Evolutionary conservation across 129 eudicot genomes (phyloP).

Genomic region (Tagetes patula): DNA sequence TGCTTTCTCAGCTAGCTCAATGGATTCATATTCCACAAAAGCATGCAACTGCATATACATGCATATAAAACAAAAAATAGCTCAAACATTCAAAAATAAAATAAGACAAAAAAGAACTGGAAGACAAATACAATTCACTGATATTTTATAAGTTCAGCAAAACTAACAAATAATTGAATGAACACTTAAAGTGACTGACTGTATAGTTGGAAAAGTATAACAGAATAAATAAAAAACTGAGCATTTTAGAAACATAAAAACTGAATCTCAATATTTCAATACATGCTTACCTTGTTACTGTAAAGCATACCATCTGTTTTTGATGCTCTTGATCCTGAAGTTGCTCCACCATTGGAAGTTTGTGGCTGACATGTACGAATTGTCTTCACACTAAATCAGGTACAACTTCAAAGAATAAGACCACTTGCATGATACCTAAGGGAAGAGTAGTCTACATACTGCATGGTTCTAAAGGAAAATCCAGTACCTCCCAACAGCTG

Average conservation of each 20-base stretch:
- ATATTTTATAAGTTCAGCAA: not conserved
- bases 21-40: constrained; percentile 91
- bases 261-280: not conserved
- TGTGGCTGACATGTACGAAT: constrained; percentile 98
- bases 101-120: not conserved
- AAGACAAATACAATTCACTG: not conserved
- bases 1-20: constrained; percentile 90
- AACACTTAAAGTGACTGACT: not conserved
- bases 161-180: not conserved
- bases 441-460: not conserved
- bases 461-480: not conserved
- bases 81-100: constrained; percentile 3
- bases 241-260: not conserved
- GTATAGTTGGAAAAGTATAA: not conserved
- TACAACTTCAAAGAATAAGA: constrained; percentile 22
- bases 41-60: constrained; percentile 66
- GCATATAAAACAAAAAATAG: not conserved
- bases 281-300: constrained; percentile 67
- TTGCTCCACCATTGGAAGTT: constrained; percentile 57
- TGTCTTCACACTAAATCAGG: constrained; percentile 70
- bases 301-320: constrained; percentile 60
- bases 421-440: not conserved
- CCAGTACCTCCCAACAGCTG: constrained; percentile 85
- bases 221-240: not conserved
- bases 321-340: constrained; percentile 62